These are phyloP conservation scores for Fomitiporia mediterranea DNA, from an alignment of 1,284 basidiomycete genomes.

Conservation along the genomic window DNA sequence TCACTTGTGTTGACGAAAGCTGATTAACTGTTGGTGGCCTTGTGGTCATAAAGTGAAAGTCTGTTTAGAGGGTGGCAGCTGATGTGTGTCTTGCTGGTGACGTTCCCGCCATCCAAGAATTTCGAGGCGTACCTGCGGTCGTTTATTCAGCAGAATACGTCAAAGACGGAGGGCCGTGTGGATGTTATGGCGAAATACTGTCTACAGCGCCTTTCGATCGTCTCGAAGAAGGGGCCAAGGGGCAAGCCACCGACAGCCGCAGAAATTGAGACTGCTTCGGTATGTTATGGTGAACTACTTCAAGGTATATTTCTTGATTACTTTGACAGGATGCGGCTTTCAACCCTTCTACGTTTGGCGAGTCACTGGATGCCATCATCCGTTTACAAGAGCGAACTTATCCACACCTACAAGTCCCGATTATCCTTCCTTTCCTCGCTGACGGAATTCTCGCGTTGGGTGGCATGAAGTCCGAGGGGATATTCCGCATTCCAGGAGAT, in stretches of 20 bases:
- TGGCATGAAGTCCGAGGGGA: constrained; percentile 79
- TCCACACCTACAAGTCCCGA: constrained; percentile 78
- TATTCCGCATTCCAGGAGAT: constrained; percentile 89
- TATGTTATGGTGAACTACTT: constrained; percentile 32
- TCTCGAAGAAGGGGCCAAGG: constrained; percentile 76
- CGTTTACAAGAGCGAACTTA: constrained; percentile 81
- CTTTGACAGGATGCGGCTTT: constrained; percentile 76
- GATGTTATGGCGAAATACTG: constrained; percentile 90
- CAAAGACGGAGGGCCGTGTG: constrained; percentile 66
- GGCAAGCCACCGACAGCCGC: constrained; percentile 74
- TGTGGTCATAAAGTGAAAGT: constrained; percentile 69
- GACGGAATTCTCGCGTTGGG: constrained; percentile 87
- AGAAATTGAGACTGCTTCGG: constrained; percentile 87
- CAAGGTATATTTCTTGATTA: not conserved
- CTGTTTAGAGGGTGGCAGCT: constrained; percentile 89
- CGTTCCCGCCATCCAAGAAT: constrained; percentile 88
- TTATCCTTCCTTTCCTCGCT: constrained; percentile 87
- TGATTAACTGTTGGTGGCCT: constrained; percentile 9
- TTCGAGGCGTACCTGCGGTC: constrained; percentile 77
- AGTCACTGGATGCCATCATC: constrained; percentile 79
- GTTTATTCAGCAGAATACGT: constrained; percentile 69
- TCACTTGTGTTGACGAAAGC: not conserved
- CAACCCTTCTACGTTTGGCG: constrained; percentile 89
- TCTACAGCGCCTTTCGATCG: constrained; percentile 61
- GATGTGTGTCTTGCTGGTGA: constrained; percentile 79